These are phyloP conservation scores for Sporobolomyces phaffii DNA, from an alignment of 768 basidiomycete species.

Conservation along the genomic window DNA sequence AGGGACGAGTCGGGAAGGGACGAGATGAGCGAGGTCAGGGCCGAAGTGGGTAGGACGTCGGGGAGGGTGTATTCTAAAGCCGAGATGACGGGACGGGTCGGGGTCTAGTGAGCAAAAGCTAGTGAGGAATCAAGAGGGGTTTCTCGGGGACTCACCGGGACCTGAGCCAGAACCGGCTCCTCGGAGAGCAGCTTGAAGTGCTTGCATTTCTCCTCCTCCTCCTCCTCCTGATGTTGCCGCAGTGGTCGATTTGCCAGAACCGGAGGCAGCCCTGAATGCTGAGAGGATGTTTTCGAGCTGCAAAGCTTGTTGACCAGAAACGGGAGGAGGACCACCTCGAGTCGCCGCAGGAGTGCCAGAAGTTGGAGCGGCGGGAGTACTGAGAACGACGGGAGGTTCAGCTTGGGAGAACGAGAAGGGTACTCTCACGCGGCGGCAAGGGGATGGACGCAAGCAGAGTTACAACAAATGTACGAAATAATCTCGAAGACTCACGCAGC, in stretches of 20 bases:
- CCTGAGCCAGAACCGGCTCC: not conserved
- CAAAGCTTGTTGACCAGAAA: not conserved
- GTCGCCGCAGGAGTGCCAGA: not conserved
- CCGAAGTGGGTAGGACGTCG: slow-evolving; percentile 29
- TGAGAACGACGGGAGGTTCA: not conserved
- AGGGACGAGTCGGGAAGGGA: slow-evolving; percentile 5
- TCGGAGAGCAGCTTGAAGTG: not conserved
- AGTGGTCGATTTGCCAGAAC: no score
- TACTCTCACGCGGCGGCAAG: not conserved
- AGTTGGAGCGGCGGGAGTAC: not conserved
- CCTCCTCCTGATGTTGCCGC: no score
- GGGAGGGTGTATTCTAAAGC: slow-evolving; percentile 25
- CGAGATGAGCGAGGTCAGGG: slow-evolving; percentile 12
- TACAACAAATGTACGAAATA: not conserved
- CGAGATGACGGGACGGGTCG: not conserved
- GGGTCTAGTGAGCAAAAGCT: not conserved
- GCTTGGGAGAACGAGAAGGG: not conserved
- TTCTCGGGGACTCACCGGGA: no score
- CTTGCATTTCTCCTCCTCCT: not conserved
- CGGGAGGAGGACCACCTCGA: slow-evolving; percentile 4
- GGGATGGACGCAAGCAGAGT: not conserved
- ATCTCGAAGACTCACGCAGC: slow-evolving; percentile 19
- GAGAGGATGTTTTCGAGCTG: slow-evolving; percentile 16
- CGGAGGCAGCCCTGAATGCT: slow-evolving; percentile 8
- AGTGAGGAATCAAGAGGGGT: no score